phyloP scores from a whole-genome alignment of 1,139 yeast genomes.

The Geotrichum candidum region DNA sequence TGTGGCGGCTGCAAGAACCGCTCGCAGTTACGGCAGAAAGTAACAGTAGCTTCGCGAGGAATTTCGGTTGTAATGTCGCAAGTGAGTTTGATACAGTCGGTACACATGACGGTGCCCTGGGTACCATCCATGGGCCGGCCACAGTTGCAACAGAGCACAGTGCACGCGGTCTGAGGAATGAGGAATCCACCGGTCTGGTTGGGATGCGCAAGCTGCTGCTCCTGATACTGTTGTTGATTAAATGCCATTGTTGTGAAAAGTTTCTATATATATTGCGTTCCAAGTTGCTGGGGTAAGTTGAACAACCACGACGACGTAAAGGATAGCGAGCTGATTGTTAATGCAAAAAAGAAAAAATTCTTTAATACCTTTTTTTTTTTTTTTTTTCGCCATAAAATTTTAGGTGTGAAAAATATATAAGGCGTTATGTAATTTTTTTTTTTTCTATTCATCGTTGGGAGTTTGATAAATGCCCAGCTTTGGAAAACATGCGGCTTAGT shows the following conservation, averaged over 20 bases:
- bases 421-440: neutral
- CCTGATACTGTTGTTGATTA: neutral
- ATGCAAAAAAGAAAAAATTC: neutral
- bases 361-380: neutral
- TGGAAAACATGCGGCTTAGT: neutral
- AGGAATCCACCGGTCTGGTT: slow-evolving; percentile 17
- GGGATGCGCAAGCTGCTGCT: neutral
- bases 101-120: slow-evolving; percentile 89
- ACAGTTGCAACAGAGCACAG: slow-evolving; percentile 96
- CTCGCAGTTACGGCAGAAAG: slow-evolving; percentile 96
- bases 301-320: no score
- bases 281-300: no score
- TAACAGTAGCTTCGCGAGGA: slow-evolving; percentile 87
- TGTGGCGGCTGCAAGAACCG: slow-evolving; percentile 90
- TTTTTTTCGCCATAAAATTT: neutral
- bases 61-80: slow-evolving; percentile 94
- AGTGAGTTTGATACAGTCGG: slow-evolving; percentile 90
- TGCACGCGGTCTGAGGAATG: slow-evolving; percentile 44
- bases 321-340: neutral
- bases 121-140: slow-evolving; percentile 98
- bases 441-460: neutral
- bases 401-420: neutral
- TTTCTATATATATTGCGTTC: no score
- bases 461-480: neutral
- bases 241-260: neutral